Evolutionary conservation across 2,329 filamentous ascomycete genomes (phyloP), one percentile per base, ranked within the genome.

Genomic region (Phialophora tarda): DNA sequence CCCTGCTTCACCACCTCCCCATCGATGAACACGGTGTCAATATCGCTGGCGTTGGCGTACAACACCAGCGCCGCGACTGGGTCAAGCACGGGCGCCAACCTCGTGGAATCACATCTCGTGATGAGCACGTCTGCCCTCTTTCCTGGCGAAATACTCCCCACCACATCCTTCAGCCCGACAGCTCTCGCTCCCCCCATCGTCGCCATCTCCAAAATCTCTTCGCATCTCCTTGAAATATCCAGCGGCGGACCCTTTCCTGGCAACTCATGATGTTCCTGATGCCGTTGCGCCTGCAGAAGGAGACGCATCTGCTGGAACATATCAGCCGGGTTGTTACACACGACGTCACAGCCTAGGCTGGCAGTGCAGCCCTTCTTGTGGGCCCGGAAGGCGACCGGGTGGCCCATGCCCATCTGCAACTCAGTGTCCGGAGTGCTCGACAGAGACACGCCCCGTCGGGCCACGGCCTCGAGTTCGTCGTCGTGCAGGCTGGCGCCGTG

Each of bases 161-260:
- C 48, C 2, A 70, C 38, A 21, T 73, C 70, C 30, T 71, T 74
- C 71, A 75, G 70, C 6, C 63, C 60, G 12, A 76, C 71, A 1
- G 74, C 72, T 4, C 68, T 69, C 0, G 76, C 75, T 4, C 75
- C 75, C n/a, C 75, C 69, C 47, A 76, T 74, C 3, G 76, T 77
- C 0, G 66, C 74, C 14, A 77, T 66, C 21, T 69, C 68, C 59
- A 76, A 74, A 28, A 69, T 72, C 44, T 76, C 74, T 41, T 73
- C 63, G 2, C 69, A 34, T 59, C 63, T 1, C 72, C 47, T n/a
- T 64, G 67, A 44, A 72, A 50, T 23, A 62, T 68, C 26, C 59
- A 24, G 7, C 58, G 57, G n/a, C 17, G 63, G 23, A 61, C 69
- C 7, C 67, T 62, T 8, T 62, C 24, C 11, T 1, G 8, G 8